These are phyloP conservation scores for Viola pubescens DNA, from an alignment of 441 rosid species.

Conservation along the genomic window DNA sequence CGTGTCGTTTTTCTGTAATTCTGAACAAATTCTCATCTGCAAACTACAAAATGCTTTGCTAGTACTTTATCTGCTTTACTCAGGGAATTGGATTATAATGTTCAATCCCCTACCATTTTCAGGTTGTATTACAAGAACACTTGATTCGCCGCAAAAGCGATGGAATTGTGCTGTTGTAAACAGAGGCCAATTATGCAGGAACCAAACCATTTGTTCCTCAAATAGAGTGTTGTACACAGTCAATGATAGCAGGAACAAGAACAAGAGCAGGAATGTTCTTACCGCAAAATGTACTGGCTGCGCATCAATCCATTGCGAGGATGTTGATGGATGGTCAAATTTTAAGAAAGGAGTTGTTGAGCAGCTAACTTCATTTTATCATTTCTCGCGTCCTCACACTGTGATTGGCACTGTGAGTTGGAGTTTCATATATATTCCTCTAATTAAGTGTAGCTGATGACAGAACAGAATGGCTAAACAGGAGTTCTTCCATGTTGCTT, in stretches of 20 bases:
- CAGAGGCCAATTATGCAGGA: no score
- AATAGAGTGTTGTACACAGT: no score
- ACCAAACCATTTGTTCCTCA: no score
- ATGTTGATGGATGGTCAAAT: not conserved
- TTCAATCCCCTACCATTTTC: no score
- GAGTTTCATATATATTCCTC: not conserved
- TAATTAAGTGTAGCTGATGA: not conserved
- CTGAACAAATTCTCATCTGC: conserved; percentile 4
- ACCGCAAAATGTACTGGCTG: no score
- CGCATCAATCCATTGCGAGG: not conserved
- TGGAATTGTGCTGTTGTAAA: no score
- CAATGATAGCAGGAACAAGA: no score
- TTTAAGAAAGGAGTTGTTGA: not conserved
- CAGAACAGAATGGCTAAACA: not conserved
- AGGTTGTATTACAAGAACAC: no score
- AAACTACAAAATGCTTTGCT: not conserved
- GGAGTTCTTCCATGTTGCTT: not conserved
- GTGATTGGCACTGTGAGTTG: conserved; percentile 29
- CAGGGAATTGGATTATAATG: no score
- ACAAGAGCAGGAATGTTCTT: no score
- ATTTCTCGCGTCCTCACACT: conserved; percentile 33
- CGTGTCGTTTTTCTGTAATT: not conserved
- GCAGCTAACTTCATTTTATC: conserved; percentile 15
- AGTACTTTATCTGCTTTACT: no score
- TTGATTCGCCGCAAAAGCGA: no score